Conservation (phyloP, 75 land plant species). For the Sequoia sempervirens region DNA sequence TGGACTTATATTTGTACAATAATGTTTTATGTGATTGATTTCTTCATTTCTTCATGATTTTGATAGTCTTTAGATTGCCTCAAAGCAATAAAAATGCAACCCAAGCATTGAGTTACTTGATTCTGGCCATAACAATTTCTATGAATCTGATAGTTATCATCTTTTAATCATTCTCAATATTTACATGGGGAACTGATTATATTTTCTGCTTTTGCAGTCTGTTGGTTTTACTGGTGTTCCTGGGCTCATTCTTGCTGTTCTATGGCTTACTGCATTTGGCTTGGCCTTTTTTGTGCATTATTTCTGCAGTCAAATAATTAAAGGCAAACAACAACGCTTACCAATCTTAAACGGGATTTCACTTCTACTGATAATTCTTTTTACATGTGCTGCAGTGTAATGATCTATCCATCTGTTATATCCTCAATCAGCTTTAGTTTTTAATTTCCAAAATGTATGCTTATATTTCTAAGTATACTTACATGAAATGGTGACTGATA, state of each 20-base stretch:
- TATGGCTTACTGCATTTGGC: conserved; percentile 68
- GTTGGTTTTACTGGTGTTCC: conserved; percentile 81
- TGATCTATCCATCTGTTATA: conserved; percentile 8
- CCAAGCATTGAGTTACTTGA: neutral
- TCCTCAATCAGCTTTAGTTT: neutral
- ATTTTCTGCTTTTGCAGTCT: conserved; percentile 49
- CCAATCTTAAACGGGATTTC: conserved; percentile 24
- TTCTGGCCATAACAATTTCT: neutral
- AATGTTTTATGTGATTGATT: too few species aligned
- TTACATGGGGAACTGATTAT: conserved; percentile 3
- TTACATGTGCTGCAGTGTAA: conserved; percentile 76
- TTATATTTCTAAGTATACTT: neutral
- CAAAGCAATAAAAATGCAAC: neutral
- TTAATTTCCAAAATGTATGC: neutral
- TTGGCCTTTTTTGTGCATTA: conserved; percentile 26
- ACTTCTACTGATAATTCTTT: conserved; percentile 41
- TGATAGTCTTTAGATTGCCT: neutral
- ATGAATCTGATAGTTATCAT: neutral
- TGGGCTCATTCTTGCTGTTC: conserved; percentile 56
- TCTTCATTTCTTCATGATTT: neutral
- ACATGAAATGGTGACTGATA: neutral
- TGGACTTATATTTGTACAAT: too few species aligned
- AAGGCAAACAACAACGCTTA: conserved; percentile 15
- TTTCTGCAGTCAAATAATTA: conserved; percentile 47
- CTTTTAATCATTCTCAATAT: neutral